A percentile compares a stretch with the other conserved stretches of the same genome.
Evolutionary conservation across 1,139 yeast genomes (phyloP).

Genomic region (Kurtzmaniella quercitrusa): DNA sequence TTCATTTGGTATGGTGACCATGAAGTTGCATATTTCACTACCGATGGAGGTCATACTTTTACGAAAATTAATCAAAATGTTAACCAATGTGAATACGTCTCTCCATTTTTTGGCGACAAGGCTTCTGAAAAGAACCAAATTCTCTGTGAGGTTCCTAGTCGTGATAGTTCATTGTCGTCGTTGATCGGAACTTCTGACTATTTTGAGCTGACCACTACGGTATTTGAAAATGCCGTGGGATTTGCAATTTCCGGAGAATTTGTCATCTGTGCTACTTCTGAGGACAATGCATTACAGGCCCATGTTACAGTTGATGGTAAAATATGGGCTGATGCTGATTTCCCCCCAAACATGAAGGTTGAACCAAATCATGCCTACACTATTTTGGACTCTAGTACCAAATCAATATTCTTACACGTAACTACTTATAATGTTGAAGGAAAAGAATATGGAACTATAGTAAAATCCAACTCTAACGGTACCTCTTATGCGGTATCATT

Average conservation of each 20-base stretch:
- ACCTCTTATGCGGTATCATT: conserved; percentile 78
- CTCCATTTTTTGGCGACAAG: conserved; percentile 39
- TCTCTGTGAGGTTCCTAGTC: conserved; percentile 51
- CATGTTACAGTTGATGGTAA: conserved; percentile 80
- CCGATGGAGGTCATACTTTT: conserved; percentile 64
- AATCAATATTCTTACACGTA: conserved; percentile 78
- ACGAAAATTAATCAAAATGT: conserved; percentile 47
- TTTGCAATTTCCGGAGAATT: conserved; percentile 49
- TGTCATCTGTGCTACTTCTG: conserved; percentile 58
- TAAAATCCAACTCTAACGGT: conserved; percentile 93
- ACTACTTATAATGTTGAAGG: conserved; percentile 54
- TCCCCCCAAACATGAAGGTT: conserved; percentile 67
- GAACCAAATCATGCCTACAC: conserved; percentile 78
- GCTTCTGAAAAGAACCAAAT: conserved; percentile 47
- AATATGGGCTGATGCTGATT: conserved; percentile 71
- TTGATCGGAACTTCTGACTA: conserved; percentile 20
- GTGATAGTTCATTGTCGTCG: conserved; percentile 12
- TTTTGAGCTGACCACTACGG: conserved; percentile 18
- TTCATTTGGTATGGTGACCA: conserved; percentile 65
- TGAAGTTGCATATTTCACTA: conserved; percentile 54
- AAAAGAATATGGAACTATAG: conserved; percentile 71
- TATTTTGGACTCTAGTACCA: conserved; percentile 68
- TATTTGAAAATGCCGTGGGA: conserved; percentile 35
- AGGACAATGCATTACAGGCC: conserved; percentile 50
- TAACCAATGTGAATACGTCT: conserved; percentile 63